Conservation (phyloP, 2,329 filamentous ascomycete species). For the Venturia nashicola region DNA sequence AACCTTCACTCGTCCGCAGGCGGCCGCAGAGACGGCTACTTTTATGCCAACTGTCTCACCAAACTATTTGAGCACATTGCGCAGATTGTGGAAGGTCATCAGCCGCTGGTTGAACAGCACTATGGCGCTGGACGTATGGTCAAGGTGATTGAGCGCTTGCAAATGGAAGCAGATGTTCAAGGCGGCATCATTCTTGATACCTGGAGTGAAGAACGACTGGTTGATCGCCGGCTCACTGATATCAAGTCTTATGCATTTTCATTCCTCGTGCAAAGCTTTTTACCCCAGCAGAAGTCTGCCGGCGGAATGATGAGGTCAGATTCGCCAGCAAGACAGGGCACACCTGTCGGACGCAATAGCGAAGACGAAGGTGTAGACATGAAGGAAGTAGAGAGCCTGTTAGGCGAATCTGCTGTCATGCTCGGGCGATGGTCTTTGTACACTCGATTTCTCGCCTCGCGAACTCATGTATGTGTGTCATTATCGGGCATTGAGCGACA, state of each 20-base stretch:
- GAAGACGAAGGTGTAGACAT: constrained; percentile 93
- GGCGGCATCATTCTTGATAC: constrained; percentile 92
- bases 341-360: constrained; percentile 43
- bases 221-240: constrained; percentile 81
- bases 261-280: constrained; percentile 88
- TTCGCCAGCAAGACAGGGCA: constrained; percentile 52
- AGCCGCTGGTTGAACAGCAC: constrained; percentile 80
- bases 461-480: constrained; percentile 34
- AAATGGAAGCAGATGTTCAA: constrained; percentile 91
- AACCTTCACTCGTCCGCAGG: constrained; percentile 61
- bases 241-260: constrained; percentile 97
- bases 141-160: constrained; percentile 80
- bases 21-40: constrained; percentile 62
- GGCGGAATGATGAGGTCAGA: constrained; percentile 55
- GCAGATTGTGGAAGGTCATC: constrained; percentile 87
- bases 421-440: constrained; percentile 88
- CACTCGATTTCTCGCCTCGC: constrained; percentile 74
- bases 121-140: constrained; percentile 91
- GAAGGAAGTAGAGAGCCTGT: constrained; percentile 81
- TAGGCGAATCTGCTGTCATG: constrained; percentile 87
- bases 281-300: constrained; percentile 54
- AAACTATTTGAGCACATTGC: constrained; percentile 96
- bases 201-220: constrained; percentile 78
- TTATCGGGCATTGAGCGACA: neutral
- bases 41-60: constrained; percentile 83